phyloP scores from a whole-genome alignment of 768 basidiomycete species.

The Tricholoma bakamatsutake region DNA sequence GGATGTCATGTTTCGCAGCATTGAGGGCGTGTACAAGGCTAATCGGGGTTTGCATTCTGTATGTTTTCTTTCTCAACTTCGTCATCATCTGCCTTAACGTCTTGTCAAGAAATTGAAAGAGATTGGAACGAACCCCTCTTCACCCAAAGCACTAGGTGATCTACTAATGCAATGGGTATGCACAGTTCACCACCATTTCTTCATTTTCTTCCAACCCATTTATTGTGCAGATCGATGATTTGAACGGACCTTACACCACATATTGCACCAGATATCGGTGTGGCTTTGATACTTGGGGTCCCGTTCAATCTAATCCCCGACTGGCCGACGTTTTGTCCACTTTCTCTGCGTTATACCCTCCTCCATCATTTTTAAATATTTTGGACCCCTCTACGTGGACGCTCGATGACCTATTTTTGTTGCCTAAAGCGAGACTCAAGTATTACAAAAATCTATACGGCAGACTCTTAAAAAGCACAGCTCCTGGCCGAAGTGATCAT shows the following conservation, averaged over 20 bases:
- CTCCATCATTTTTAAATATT: constrained; percentile 40
- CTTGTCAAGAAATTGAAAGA: constrained; percentile 79
- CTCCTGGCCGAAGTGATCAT: constrained; percentile 84
- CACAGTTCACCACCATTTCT: constrained; percentile 8
- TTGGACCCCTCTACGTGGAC: constrained; percentile 58
- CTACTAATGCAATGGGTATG: constrained; percentile 96
- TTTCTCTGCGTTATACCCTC: constrained; percentile 64
- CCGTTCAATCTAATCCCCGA: constrained; percentile 70
- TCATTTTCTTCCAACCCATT: constrained; percentile 6
- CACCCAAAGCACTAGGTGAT: constrained; percentile 91
- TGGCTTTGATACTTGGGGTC: constrained; percentile 83
- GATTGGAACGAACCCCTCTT: constrained; percentile 87
- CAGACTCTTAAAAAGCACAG: constrained; percentile 79
- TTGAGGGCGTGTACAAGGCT: constrained; percentile 90
- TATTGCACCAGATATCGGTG: constrained; percentile 68
- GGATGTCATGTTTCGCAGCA: constrained; percentile 90
- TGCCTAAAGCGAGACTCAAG: constrained; percentile 78
- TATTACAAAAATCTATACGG: constrained; percentile 93
- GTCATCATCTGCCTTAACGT: constrained; percentile 10
- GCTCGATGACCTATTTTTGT: constrained; percentile 79
- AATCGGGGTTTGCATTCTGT: constrained; percentile 79
- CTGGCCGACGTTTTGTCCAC: constrained; percentile 60
- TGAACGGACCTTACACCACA: constrained; percentile 78
- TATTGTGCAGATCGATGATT: constrained; percentile 74
- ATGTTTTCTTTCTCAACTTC: constrained; percentile 3